phyloP scores from a whole-genome alignment of 768 basidiomycete genomes.

The Xerocomellus amylosporus region DNA sequence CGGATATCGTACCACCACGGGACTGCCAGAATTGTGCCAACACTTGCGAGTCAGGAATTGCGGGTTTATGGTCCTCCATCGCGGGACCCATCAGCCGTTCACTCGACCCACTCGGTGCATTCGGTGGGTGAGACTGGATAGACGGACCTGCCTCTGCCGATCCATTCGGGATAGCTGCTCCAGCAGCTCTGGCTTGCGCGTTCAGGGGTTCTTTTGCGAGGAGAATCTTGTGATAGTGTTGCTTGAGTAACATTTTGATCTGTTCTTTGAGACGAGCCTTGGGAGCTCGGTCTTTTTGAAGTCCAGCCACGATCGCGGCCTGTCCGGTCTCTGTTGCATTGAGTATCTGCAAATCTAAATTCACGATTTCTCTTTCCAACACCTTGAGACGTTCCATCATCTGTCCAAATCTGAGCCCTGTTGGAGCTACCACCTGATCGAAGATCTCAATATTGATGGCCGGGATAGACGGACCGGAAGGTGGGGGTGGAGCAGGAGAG shows the following conservation, averaged over 20 bases:
- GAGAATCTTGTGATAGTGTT: conserved; percentile 15
- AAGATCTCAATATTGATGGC: conserved; percentile 3
- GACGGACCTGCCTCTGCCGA: conserved; percentile 11
- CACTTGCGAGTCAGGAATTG: conserved; percentile 23
- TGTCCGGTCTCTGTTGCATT: conserved; percentile 21
- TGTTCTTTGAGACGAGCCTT: conserved; percentile 9
- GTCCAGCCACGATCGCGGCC: background rate
- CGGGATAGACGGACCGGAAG: conserved; percentile 8
- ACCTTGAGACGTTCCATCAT: conserved; percentile 22
- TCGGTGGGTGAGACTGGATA: conserved; percentile 7
- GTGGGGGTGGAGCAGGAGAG: conserved; percentile 4
- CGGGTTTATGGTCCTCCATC: conserved; percentile 22
- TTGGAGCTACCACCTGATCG: conserved; percentile 14
- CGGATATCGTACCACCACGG: conserved; percentile 19
- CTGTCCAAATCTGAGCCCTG: conserved; percentile 18
- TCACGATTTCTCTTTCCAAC: conserved; percentile 16
- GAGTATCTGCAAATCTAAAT: conserved; percentile 15
- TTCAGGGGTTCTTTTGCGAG: conserved; percentile 11
- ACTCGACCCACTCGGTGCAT: background rate
- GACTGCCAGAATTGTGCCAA: conserved; percentile 30
- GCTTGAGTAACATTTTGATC: conserved; percentile 13
- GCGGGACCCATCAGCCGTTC: conserved; percentile 4
- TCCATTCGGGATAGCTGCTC: conserved; percentile 1
- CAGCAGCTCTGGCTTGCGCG: conserved; percentile 2
- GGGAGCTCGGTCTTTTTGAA: conserved; percentile 8